phyloP scores from a whole-genome alignment of 306 rosid genomes.

The Albizia julibrissin region DNA sequence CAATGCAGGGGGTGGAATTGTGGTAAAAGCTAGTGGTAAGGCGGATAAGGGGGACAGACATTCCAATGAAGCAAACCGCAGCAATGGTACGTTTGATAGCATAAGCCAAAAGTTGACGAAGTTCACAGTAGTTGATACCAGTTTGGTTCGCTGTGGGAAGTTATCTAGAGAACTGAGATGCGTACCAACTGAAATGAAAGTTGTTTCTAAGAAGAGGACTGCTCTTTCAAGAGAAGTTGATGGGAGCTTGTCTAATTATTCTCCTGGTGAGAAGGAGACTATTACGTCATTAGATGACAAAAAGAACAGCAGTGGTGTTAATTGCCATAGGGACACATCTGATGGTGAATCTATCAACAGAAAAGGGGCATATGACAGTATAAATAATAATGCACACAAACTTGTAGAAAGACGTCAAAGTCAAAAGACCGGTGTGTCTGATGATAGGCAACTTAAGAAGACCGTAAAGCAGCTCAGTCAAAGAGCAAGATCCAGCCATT shows the following conservation, averaged over 20 bases:
- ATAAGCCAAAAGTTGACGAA: conserved; percentile 35
- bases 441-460: conserved; percentile 43
- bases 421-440: conserved; percentile 30
- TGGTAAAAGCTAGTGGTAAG: conserved; percentile 36
- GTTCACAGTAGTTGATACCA: conserved; percentile 62
- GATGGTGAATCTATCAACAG: conserved; percentile 28
- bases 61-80: conserved; percentile 33
- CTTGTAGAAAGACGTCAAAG: conserved; percentile 31
- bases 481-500: conserved; percentile 50
- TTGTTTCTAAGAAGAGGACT: conserved; percentile 43
- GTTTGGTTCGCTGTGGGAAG: conserved; percentile 51
- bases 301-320: conserved; percentile 36
- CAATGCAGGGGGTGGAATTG: conserved; percentile 29
- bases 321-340: conserved; percentile 23
- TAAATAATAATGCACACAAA: conserved; percentile 42
- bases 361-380: conserved; percentile 25
- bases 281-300: conserved; percentile 23
- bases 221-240: conserved; percentile 41
- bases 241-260: conserved; percentile 21
- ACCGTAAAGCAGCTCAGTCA: conserved; percentile 43
- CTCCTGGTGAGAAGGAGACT: conserved; percentile 34
- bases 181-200: conserved; percentile 40
- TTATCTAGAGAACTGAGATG: conserved; percentile 48
- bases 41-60: conserved; percentile 34
- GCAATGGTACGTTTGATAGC: conserved; percentile 29